Evolutionary conservation across 768 basidiomycete genomes (phyloP).

Genomic region (Tricholoma bakamatsutake): DNA sequence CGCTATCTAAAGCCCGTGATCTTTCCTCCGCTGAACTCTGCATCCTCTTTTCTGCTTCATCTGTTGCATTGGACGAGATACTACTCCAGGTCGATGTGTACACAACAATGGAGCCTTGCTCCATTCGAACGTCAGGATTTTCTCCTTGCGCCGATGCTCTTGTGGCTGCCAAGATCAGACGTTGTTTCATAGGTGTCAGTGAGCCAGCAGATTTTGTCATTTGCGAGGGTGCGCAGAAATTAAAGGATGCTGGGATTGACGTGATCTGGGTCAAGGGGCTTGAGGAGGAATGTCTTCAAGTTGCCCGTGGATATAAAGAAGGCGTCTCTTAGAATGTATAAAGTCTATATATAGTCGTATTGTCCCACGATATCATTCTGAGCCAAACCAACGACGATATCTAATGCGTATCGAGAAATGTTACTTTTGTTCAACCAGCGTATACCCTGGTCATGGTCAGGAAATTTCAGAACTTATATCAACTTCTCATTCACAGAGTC

Average conservation of each 20-base stretch:
- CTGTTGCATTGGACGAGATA: conserved; percentile 40
- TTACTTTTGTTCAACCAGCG: conserved; percentile 95
- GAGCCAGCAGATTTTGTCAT: conserved; percentile 94
- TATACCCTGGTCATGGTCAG: conserved; percentile 94
- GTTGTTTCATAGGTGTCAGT: conserved; percentile 83
- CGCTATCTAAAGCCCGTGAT: conserved; percentile 62
- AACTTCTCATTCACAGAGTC: background rate
- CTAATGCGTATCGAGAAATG: conserved; percentile 97
- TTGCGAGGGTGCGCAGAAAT: conserved; percentile 78
- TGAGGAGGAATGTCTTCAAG: conserved; percentile 73
- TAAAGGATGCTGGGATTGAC: conserved; percentile 66
- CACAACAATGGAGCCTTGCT: conserved; percentile 97
- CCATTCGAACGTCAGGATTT: conserved; percentile 80
- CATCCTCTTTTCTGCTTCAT: conserved; percentile 33
- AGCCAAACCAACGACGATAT: conserved; percentile 9
- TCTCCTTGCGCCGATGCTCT: conserved; percentile 83
- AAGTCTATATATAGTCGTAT: background rate
- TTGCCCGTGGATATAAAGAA: conserved; percentile 60
- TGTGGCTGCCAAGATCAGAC: conserved; percentile 58
- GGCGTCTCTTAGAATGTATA: too few species aligned
- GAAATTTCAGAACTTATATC: background rate
- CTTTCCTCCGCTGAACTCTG: conserved; percentile 40
- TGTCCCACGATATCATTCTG: conserved; percentile 5
- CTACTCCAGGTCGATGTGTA: conserved; percentile 69
- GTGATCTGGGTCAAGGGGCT: conserved; percentile 72